These are phyloP conservation scores for Citrus reticulata DNA, from an alignment of 345 rosid genomes.

Conservation along the genomic window DNA sequence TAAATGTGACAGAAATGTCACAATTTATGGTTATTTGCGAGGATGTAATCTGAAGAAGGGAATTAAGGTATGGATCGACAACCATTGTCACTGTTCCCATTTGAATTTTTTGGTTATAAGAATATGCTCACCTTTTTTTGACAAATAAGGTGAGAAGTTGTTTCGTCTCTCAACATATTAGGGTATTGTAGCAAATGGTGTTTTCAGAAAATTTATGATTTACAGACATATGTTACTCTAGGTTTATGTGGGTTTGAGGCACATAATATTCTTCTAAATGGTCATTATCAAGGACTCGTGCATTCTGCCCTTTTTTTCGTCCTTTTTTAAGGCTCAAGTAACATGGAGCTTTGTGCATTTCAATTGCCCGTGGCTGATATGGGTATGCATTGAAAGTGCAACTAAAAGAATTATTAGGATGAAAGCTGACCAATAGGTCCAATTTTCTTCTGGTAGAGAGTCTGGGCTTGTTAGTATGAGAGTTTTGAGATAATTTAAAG, in stretches of 20 bases:
- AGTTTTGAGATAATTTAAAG: not conserved
- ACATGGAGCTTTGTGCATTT: not conserved
- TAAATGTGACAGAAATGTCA: slow-evolving; percentile 86
- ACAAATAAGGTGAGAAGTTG: not conserved
- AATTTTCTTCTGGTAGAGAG: not conserved
- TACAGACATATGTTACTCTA: not conserved
- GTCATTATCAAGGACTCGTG: not conserved
- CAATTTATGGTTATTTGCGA: slow-evolving; percentile 84
- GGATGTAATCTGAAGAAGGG: slow-evolving; percentile 94
- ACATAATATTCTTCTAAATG: not conserved
- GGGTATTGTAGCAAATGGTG: not conserved
- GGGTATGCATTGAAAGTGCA: not conserved
- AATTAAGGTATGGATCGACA: slow-evolving; percentile 54
- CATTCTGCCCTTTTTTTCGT: no score
- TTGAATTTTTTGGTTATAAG: not conserved
- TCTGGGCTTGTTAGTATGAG: not conserved
- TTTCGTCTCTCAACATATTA: not conserved
- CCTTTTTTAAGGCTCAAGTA: not conserved
- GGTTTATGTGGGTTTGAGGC: not conserved
- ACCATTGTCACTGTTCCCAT: slow-evolving; percentile 1
- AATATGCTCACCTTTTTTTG: not conserved
- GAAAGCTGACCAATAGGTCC: not conserved
- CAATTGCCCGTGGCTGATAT: not conserved
- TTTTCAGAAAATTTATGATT: not conserved
- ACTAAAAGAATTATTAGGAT: not conserved